Evolutionary conservation across 306 rosid species (phyloP), one percentile per base, ranked within the genome.

Genomic region (Trifolium repens): DNA sequence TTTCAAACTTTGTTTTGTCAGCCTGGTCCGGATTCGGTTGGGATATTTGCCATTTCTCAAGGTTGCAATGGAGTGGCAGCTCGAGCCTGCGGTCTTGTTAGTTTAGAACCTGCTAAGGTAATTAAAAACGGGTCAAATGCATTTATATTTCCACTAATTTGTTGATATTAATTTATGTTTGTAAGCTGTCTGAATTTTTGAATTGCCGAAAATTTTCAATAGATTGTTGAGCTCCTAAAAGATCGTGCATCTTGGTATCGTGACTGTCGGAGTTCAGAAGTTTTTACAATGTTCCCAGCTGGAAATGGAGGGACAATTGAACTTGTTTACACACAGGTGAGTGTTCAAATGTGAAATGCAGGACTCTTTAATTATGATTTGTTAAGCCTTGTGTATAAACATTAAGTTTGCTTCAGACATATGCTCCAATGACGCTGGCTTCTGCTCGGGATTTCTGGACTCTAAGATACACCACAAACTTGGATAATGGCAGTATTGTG

Each of bases 11-110:
- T 42, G 69, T 54, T 5, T 49, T 30, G 46, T 49, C 77, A 96
- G 99, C 99, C 99, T 96, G 99, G 99, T 96, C 99, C 99, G 99
- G 99, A 96, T 88, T 96, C 98, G 77, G 97, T 92, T 92, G 99
- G 99, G 92, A 96, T 96, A 86, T 96, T 92, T 96, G 90, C 99
- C 69, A 92, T 96, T 89, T 96, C 98, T 42, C 98, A 86, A 82
- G 82, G 93, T 86, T 88, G 99, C 79, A 82, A 90, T 78, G 97
- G 98, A 85, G 98, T 96, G 93, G 99, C 99, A 80, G 99, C 97
- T 77, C 87, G 98, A 96, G 96, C 99, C 81, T 96, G 99, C 26
- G 99, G 99, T 89, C 96, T 96, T 8, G 98, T 92, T 49, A 90
- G 97, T 82, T 85, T 96, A 82, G 97, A 94, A 81, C 96, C 97